Evolutionary conservation across 306 rosid species (phyloP).

Genomic region (Acacia acuminata): DNA sequence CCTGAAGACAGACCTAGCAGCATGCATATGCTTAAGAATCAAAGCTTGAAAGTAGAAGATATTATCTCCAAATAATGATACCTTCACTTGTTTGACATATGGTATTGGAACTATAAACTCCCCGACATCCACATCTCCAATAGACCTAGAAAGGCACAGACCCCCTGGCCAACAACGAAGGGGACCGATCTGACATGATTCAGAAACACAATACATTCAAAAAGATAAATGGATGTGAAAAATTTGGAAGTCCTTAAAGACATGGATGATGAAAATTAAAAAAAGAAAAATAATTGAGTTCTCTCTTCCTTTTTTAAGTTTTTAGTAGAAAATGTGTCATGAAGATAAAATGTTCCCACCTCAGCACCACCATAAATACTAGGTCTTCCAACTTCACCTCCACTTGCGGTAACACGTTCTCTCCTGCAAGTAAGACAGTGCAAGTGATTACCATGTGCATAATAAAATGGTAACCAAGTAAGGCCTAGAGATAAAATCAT

Average conservation of each 20-base stretch:
- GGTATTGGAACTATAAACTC: conserved; percentile 79
- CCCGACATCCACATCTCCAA: conserved; percentile 81
- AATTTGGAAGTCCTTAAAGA: conserved; percentile 3
- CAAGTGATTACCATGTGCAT: conserved; percentile 23
- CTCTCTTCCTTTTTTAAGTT: neutral
- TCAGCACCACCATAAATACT: conserved; percentile 91
- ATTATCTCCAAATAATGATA: too few relatives aligned
- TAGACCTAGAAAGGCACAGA: conserved; percentile 76
- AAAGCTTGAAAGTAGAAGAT: too few relatives aligned
- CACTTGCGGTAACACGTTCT: conserved; percentile 93
- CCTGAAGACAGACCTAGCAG: too few relatives aligned
- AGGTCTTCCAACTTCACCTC: conserved; percentile 96
- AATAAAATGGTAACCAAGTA: conserved; percentile 13
- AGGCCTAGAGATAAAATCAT: too few relatives aligned
- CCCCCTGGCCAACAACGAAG: conserved; percentile 91
- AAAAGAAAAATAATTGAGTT: neutral
- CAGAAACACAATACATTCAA: conserved; percentile 28
- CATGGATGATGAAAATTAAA: conserved; percentile 1
- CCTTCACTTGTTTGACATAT: too few relatives aligned
- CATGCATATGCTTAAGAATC: too few relatives aligned
- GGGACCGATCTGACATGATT: conserved; percentile 82
- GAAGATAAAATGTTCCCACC: conserved; percentile 50
- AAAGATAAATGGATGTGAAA: conserved; percentile 22
- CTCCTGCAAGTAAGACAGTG: conserved; percentile 55
- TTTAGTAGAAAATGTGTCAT: neutral